A percentile compares a stretch with the other conserved stretches of the same genome.
Conservation (phyloP, 2,329 filamentous ascomycete species). For the Cercospora berteroae region DNA sequence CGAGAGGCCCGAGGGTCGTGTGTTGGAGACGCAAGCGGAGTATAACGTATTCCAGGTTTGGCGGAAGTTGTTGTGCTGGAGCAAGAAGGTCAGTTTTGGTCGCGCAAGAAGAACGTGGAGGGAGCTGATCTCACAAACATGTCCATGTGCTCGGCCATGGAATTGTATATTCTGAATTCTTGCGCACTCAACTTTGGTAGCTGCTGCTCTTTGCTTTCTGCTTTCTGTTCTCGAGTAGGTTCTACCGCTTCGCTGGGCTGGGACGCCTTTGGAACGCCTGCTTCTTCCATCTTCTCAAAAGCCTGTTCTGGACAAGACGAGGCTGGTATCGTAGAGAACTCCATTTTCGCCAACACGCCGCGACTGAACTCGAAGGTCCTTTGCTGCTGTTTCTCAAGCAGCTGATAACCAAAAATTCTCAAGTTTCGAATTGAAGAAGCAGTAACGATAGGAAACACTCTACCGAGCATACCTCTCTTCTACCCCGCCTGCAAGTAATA, state of each 20-base stretch:
- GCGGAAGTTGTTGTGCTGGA: conserved; percentile 73
- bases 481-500: not conserved
- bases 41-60: conserved; percentile 70
- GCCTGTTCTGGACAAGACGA: conserved; percentile 12
- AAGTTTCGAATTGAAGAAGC: not conserved
- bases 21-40: conserved; percentile 58
- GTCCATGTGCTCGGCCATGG: conserved; percentile 73
- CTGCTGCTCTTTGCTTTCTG: conserved; percentile 34
- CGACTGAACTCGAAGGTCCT: not conserved
- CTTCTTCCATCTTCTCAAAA: conserved; percentile 31
- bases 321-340: not conserved
- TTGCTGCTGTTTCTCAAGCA: not conserved
- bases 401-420: not conserved
- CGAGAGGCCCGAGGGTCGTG: conserved; percentile 62
- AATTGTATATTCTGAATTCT: conserved; percentile 70
- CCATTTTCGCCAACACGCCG: not conserved
- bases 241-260: conserved; percentile 23
- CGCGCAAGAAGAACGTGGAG: not conserved
- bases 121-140: conserved; percentile 58
- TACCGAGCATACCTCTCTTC: not conserved
- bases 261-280: conserved; percentile 26
- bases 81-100: not conserved
- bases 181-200: conserved; percentile 63
- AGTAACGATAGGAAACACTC: not conserved
- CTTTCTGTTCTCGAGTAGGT: conserved; percentile 8